Evolutionary conservation across 306 rosid genomes (phyloP).

Genomic region (Cucurbita maxima): DNA sequence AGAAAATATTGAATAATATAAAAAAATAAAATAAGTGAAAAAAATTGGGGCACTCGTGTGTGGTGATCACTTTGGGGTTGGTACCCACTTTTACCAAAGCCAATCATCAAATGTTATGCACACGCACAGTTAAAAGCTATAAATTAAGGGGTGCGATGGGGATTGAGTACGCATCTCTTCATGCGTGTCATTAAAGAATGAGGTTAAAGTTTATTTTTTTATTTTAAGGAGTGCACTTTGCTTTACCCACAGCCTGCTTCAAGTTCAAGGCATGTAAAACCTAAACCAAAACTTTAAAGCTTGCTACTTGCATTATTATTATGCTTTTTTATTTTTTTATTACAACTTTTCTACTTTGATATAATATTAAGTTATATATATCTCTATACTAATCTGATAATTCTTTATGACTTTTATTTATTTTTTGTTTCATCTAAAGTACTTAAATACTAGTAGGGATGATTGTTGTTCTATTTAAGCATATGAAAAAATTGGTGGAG

Average conservation of each 20-base stretch:
- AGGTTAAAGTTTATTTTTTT: neutral
- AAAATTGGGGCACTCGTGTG: neutral
- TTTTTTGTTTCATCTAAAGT: no score
- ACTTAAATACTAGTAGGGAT: no score
- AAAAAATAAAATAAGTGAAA: neutral
- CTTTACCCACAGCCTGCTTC: slow-evolving; percentile 1
- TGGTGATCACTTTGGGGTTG: neutral
- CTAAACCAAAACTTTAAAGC: neutral
- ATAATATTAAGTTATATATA: no score
- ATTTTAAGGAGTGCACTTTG: neutral
- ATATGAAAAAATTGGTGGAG: neutral
- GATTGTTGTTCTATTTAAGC: neutral
- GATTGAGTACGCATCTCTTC: neutral
- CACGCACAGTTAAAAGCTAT: neutral
- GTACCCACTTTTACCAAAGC: neutral
- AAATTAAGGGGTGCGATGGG: neutral
- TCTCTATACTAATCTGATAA: no score
- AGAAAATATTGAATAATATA: neutral
- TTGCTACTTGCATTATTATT: neutral
- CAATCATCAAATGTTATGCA: neutral
- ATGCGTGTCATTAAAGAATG: neutral
- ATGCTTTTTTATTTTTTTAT: neutral
- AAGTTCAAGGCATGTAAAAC: neutral
- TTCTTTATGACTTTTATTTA: no score
- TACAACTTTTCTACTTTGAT: neutral